A percentile compares a stretch with the other conserved stretches of the same genome.
Conservation (phyloP, 1,284 basidiomycete genomes). For the Volvariella volvacea region DNA sequence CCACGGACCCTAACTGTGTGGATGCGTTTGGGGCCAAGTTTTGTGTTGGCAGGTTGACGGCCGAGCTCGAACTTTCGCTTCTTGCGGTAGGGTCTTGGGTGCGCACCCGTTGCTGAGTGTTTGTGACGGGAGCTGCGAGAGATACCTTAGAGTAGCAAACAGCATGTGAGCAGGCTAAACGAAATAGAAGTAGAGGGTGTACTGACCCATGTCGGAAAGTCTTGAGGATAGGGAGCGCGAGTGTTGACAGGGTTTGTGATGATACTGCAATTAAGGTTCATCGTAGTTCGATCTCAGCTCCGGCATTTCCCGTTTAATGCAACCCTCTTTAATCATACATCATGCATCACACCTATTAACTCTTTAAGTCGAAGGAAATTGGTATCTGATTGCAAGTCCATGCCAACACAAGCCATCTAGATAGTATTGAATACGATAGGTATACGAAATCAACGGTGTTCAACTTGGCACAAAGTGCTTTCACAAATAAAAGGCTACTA, state of each 20-base stretch:
- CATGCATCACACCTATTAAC: too few species aligned
- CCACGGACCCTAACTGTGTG: conserved; percentile 92
- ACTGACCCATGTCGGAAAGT: conserved; percentile 52
- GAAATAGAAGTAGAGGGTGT: conserved; percentile 14
- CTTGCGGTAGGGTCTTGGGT: conserved; percentile 95
- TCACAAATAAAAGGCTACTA: too few species aligned
- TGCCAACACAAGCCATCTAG: too few species aligned
- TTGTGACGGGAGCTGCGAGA: conserved; percentile 93
- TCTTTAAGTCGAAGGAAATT: too few species aligned
- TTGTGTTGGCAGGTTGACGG: conserved; percentile 93
- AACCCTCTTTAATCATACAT: background rate
- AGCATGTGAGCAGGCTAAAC: conserved; percentile 7
- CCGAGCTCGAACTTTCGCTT: conserved; percentile 99
- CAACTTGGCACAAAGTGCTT: too few species aligned
- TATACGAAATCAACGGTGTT: too few species aligned
- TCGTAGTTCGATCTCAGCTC: conserved; percentile 21
- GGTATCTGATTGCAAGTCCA: too few species aligned
- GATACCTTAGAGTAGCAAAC: conserved; percentile 57
- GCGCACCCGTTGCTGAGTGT: conserved; percentile 87
- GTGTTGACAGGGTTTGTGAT: conserved; percentile 30
- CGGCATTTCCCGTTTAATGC: conserved; percentile 16
- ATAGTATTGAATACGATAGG: too few species aligned
- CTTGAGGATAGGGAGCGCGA: conserved; percentile 34
- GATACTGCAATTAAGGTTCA: conserved; percentile 32
- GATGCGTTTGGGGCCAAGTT: conserved; percentile 88